Base-by-base conservation (phyloP, 225 moss, liverwort and hornwort species). In the Polytrichum formosum region DNA sequence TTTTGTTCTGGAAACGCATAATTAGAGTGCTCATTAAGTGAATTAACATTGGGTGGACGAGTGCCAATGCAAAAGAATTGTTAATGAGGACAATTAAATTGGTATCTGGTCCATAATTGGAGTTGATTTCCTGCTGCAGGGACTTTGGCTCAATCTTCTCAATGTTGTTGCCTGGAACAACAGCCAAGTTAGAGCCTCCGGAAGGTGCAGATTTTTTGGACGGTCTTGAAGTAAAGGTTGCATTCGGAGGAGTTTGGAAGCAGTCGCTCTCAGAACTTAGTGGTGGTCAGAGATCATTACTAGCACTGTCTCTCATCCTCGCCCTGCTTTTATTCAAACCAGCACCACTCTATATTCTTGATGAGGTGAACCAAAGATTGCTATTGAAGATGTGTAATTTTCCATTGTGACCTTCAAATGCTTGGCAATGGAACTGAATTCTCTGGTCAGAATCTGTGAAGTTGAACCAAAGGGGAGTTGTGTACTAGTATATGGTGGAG, bases 91-190 rank as follows among this genome's bases (percentile, higher is more conserved):
- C 2, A 35, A 35, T 35, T 8, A 0, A 46, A 46, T 46, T 46
- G 16, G 46, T 46, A 4, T 46, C 46, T 46, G 35, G 46, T 46
- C 13, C 4, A 4, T 46, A 46, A 16, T 46, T 46, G 46, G 46
- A 46, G 46, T 16, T 4, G 4, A 46, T 46, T 13, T 20, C 58
- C 23, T 58, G 58, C 58, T 58, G 37, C 13, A 98, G 97, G 67
- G 91, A 98, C 79, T 98, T 98, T 55, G 97, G 97, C 71, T 92
- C 92, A 46, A 98, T 98, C 54, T 98, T 98, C 80, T 92, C 97
- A 67, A 94, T 91, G 53, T 59, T 98, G 61, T 82, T 98, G 23
- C 97, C 92, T 2, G 97, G 97, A 56, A 94, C 97, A 66, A 92
- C 80, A 68, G 94, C 97, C 20, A 91, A 98, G 75, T 90, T 98